A percentile compares a stretch with the other conserved stretches of the same genome.
Conservation (phyloP, 768 basidiomycete species). For the Pulveroboletus frians region DNA sequence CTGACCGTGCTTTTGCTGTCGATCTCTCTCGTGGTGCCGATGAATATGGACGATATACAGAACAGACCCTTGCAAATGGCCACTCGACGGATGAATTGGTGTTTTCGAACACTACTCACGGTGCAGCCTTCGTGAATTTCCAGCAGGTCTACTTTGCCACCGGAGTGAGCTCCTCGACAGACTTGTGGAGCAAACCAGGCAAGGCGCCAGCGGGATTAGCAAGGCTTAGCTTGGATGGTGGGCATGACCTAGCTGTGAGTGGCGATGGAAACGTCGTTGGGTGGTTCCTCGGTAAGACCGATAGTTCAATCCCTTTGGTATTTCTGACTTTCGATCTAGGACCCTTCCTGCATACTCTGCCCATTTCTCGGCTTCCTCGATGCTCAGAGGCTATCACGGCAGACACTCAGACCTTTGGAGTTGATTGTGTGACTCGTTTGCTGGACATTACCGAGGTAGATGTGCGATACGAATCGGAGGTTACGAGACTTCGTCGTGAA, state of each 20-base stretch:
- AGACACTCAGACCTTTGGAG: constrained; percentile 55
- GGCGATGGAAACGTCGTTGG: constrained; percentile 60
- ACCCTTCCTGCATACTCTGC: constrained; percentile 45
- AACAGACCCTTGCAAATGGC: constrained; percentile 48
- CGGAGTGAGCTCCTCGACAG: constrained; percentile 37
- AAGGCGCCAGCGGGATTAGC: constrained; percentile 58
- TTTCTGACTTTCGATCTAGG: constrained; percentile 9
- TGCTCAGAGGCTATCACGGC: constrained; percentile 46
- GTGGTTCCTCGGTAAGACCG: constrained; percentile 63
- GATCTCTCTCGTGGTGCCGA: constrained; percentile 45
- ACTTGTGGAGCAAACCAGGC: constrained; percentile 66
- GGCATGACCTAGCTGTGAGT: constrained; percentile 63
- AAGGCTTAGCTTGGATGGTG: constrained; percentile 66
- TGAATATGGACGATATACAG: constrained; percentile 43
- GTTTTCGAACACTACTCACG: constrained; percentile 36
- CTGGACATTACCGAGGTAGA: constrained; percentile 56
- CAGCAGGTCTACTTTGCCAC: constrained; percentile 60
- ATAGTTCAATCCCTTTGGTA: neutral
- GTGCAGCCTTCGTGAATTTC: constrained; percentile 64
- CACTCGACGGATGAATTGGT: constrained; percentile 54
- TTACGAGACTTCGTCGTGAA: constrained; percentile 52
- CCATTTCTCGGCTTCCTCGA: constrained; percentile 44
- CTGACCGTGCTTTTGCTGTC: constrained; percentile 43
- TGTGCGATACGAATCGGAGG: constrained; percentile 57
- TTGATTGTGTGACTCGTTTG: constrained; percentile 52